Conservation (phyloP, 1,284 basidiomycete genomes). For the Phellopilus nigrolimitatus region DNA sequence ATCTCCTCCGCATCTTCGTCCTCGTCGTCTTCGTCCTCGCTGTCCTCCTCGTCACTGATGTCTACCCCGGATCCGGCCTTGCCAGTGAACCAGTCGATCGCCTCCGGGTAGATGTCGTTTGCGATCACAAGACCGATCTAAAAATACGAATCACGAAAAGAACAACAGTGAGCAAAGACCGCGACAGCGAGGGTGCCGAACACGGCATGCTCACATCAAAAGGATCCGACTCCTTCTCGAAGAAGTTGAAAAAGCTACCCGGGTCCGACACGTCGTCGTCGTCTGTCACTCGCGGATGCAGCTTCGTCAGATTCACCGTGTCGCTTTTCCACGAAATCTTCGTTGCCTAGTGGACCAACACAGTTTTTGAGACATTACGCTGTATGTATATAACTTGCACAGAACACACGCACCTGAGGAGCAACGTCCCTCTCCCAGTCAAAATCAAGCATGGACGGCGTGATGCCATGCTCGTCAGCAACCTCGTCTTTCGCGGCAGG, state of each 20-base stretch:
- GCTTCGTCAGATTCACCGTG: slow-evolving; percentile 68
- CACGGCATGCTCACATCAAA: slow-evolving; percentile 51
- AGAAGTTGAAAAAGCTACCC: slow-evolving; percentile 88
- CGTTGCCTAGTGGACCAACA: slow-evolving; percentile 37
- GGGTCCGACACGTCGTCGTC: slow-evolving; percentile 60
- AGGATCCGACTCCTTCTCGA: slow-evolving; percentile 61
- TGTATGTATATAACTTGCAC: neutral
- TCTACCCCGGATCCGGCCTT: slow-evolving; percentile 57
- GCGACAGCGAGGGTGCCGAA: neutral
- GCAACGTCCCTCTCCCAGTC: slow-evolving; percentile 70
- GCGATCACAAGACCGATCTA: slow-evolving; percentile 69
- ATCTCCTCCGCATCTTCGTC: slow-evolving; percentile 74
- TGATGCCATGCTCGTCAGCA: slow-evolving; percentile 68
- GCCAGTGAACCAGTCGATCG: slow-evolving; percentile 74
- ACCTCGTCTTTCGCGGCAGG: slow-evolving; percentile 48
- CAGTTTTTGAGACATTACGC: neutral
- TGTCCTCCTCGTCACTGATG: slow-evolving; percentile 48
- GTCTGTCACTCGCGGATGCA: slow-evolving; percentile 63
- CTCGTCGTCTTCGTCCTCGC: slow-evolving; percentile 62
- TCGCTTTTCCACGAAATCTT: slow-evolving; percentile 82
- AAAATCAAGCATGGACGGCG: slow-evolving; percentile 70
- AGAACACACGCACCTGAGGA: slow-evolving; percentile 45
- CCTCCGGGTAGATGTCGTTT: slow-evolving; percentile 73
- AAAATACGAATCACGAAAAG: slow-evolving; percentile 12
- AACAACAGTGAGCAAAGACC: neutral